Evolutionary conservation across 352 stramenopile species (phyloP).

Genomic region (Thraustochytrium striatum): DNA sequence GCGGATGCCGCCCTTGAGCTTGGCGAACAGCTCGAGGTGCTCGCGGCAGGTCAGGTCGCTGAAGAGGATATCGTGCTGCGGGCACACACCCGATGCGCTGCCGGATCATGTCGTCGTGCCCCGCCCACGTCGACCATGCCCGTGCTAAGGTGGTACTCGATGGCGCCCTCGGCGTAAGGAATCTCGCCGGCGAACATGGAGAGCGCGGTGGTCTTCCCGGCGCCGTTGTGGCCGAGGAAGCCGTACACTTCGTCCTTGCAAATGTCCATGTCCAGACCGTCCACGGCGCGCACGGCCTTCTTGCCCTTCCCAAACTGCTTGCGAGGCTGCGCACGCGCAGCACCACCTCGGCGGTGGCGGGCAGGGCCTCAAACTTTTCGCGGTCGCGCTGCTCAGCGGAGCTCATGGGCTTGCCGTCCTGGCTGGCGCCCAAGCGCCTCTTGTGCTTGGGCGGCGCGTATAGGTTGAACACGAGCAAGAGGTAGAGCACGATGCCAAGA

Average conservation of each 20-base stretch:
- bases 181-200: constrained; percentile 19
- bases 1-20: constrained; percentile 74
- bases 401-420: not conserved
- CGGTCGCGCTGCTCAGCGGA: not conserved
- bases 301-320: constrained; percentile 1
- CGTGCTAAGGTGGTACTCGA: constrained; percentile 13
- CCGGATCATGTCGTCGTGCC: constrained; percentile 76
- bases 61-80: constrained; percentile 74
- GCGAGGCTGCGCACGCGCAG: constrained; percentile 13
- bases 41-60: constrained; percentile 68
- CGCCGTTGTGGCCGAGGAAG: constrained; percentile 84
- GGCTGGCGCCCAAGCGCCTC: not conserved
- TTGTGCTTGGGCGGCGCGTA: not conserved
- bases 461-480: not conserved
- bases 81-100: constrained; percentile 83
- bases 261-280: constrained; percentile 77
- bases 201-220: constrained; percentile 91
- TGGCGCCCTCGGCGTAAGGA: not conserved
- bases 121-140: constrained; percentile 39
- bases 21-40: constrained; percentile 74
- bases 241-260: constrained; percentile 83
- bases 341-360: not conserved
- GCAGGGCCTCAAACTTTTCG: not conserved
- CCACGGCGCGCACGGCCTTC: constrained; percentile 58
- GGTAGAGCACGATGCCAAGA: not conserved